Percentiles rank a stretch among this genome's conserved stretches.
These are phyloP conservation scores for Cytospora chrysosperma DNA, from an alignment of 2,329 filamentous ascomycete species.

Conservation along the genomic window DNA sequence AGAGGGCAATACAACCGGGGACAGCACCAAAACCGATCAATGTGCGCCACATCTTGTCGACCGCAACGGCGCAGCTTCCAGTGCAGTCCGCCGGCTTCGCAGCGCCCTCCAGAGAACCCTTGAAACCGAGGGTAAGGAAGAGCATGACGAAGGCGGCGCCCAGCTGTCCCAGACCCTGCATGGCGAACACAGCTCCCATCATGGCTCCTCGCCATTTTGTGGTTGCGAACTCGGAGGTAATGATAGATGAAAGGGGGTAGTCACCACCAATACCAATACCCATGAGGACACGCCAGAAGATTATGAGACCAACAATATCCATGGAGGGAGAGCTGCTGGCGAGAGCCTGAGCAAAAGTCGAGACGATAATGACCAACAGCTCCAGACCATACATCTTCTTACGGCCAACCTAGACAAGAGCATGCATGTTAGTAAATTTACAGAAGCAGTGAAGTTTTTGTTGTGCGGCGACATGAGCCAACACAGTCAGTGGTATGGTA, in stretches of 20 bases:
- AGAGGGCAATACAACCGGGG: constrained; percentile 77
- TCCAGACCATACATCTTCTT: constrained; percentile 72
- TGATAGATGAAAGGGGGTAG: constrained; percentile 79
- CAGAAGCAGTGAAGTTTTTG: not conserved
- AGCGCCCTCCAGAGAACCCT: constrained; percentile 56
- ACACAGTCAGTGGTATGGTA: not conserved
- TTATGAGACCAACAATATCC: constrained; percentile 63
- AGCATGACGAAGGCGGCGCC: constrained; percentile 72
- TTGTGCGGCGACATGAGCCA: not conserved
- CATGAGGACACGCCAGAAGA: constrained; percentile 83
- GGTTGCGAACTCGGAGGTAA: constrained; percentile 84
- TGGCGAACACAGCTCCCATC: constrained; percentile 84
- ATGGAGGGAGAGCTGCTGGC: constrained; percentile 62
- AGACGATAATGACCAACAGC: constrained; percentile 77
- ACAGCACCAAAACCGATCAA: constrained; percentile 80
- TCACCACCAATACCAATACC: constrained; percentile 72
- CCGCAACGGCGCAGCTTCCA: constrained; percentile 63
- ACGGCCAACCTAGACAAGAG: constrained; percentile 27
- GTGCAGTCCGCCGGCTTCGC: constrained; percentile 55
- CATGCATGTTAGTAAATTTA: not conserved
- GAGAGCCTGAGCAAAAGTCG: constrained; percentile 70
- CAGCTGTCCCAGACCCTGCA: constrained; percentile 83
- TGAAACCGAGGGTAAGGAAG: constrained; percentile 72
- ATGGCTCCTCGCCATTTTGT: constrained; percentile 84
- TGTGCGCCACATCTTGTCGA: constrained; percentile 86